Evolutionary conservation across 371 early-diverging fungal species (phyloP), one percentile per base, ranked within the genome.

Genomic region (Syncephalastrum sp.): DNA sequence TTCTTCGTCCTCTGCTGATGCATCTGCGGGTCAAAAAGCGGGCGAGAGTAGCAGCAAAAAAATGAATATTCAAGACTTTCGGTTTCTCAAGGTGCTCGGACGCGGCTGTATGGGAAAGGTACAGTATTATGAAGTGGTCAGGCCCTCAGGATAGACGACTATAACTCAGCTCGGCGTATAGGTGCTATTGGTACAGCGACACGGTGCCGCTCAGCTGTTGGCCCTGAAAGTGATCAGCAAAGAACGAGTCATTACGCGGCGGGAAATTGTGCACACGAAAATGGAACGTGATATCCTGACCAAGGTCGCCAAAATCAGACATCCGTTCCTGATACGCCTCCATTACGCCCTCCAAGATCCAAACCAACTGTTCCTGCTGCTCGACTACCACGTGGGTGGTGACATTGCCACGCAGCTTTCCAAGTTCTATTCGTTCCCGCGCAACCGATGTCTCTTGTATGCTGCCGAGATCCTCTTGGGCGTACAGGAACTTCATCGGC

Each of bases 221-320:
- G 99, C 98, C 5, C 86, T 99, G 63, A 99, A 99, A 76, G 91
- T 96, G 1, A 79, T 98, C 16, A 95, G 92, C 69, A 99, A 99
- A 74, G 90, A 92, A 54, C 89, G 88, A 64, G 89, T 94, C 38
- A 82, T 92, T 49, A 85, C 90, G 56, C 79, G 83, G 52, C 87
- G 94, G 70, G 95, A 97, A 72, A 86, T 95, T 17, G 92, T 90
- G 53, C 84, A 85, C 69, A 80, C 74, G 15, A 61, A 57, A 24
- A 65, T 60, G 56, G 73, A 77, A 56, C 59, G 75, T 43, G 70
- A 73, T 61, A 74, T 85, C 42, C 61, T 88, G 41, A 67, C 75
- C 6, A 67, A 72, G 6, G 53, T 82, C 51, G 61, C 75, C 3
- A 56, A 62, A 12, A 54, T 74, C n/a, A 54, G 59, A n/a, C 96